A percentile compares a stretch with the other conserved stretches of the same genome.
phyloP scores from a whole-genome alignment of 352 stramenopile species.

The Globisporangium okanoganense region DNA sequence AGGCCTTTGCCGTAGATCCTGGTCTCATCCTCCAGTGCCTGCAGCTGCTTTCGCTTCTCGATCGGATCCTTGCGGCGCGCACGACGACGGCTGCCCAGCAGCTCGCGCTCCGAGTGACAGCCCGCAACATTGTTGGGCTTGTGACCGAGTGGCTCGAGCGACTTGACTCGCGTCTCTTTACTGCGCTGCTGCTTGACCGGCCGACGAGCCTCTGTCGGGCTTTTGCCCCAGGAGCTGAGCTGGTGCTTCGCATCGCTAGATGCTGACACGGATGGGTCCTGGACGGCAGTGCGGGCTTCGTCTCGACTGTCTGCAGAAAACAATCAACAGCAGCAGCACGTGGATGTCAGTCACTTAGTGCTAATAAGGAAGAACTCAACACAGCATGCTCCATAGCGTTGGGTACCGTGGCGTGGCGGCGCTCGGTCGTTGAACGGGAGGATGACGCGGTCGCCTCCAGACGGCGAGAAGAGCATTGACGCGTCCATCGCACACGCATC shows the following conservation, averaged over 20 bases:
- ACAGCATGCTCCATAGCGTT: not conserved
- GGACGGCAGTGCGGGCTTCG: not conserved
- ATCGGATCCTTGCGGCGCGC: not conserved
- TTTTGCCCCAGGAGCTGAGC: not conserved
- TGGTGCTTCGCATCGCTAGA: not conserved
- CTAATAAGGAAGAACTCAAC: not conserved
- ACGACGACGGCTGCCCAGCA: not conserved
- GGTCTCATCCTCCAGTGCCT: conserved; percentile 3
- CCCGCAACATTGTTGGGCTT: not conserved
- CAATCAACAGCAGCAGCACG: no score
- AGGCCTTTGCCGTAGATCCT: not conserved
- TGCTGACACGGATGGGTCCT: no score
- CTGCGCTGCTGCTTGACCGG: not conserved
- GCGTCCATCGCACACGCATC: not conserved
- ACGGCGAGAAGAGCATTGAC: conserved; percentile 9
- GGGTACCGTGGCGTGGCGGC: not conserved
- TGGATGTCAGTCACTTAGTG: no score
- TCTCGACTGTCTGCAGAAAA: not conserved
- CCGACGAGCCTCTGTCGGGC: not conserved
- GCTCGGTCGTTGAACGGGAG: not conserved
- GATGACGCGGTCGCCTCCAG: not conserved
- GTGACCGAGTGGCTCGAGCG: not conserved
- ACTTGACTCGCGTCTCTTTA: not conserved
- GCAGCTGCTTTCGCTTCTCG: not conserved
- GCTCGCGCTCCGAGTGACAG: not conserved